phyloP scores from a whole-genome alignment of 2,329 filamentous ascomycete species.

The Fusarium verrucosum region DNA sequence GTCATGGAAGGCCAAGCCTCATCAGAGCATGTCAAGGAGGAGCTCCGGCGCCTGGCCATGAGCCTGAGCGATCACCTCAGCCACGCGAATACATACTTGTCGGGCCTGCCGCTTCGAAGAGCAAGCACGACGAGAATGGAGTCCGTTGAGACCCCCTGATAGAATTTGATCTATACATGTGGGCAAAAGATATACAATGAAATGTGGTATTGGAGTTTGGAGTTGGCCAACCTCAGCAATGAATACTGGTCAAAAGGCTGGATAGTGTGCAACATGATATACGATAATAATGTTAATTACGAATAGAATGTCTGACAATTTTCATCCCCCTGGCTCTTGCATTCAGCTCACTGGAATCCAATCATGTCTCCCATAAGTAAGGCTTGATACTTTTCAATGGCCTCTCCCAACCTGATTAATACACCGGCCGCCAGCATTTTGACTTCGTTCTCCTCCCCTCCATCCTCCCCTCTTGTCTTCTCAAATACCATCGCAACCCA shows the following conservation, averaged over 20 bases:
- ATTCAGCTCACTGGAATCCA: conserved; percentile 44
- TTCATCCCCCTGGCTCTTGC: background rate
- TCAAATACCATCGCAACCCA: conserved; percentile 86
- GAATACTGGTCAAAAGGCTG: background rate
- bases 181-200: background rate
- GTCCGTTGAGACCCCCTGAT: conserved; percentile 35
- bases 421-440: conserved; percentile 82
- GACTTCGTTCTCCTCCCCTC: conserved; percentile 78
- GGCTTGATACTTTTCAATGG: conserved; percentile 82
- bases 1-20: conserved; percentile 66
- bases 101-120: conserved; percentile 51
- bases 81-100: conserved; percentile 57
- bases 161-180: background rate
- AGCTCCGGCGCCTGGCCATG: conserved; percentile 61
- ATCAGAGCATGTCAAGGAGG: conserved; percentile 60
- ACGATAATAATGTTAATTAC: conserved; percentile 25
- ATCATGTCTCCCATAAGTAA: conserved; percentile 77
- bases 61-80: conserved; percentile 60
- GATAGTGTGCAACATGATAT: conserved; percentile 5
- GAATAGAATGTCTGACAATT: conserved; percentile 20
- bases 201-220: background rate
- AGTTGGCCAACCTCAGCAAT: background rate
- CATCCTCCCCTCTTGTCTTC: conserved; percentile 59
- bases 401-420: conserved; percentile 80
- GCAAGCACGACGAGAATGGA: conserved; percentile 47